phyloP scores from a whole-genome alignment of 108 stramenopile species.

The Fragilariopsis cylindrus region DNA sequence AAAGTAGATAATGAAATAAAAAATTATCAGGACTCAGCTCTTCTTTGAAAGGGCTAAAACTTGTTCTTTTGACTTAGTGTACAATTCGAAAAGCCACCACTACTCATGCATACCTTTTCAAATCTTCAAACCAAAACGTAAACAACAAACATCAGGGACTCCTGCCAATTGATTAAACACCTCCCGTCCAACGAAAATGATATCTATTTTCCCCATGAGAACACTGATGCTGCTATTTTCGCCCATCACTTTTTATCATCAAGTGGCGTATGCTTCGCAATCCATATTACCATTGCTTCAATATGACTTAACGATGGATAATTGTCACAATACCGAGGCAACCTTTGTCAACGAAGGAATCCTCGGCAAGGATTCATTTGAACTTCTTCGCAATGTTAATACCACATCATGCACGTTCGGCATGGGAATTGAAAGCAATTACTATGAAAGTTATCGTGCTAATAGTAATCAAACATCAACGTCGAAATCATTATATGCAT shows the following conservation, averaged over 20 bases:
- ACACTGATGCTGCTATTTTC: not conserved
- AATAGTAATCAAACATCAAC: not conserved
- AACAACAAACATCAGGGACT: no score
- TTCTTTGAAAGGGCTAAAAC: no score
- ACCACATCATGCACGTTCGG: conserved; percentile 19
- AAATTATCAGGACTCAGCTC: no score
- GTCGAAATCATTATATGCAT: not conserved
- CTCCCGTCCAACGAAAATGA: no score
- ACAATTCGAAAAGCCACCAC: no score
- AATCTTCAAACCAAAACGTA: no score
- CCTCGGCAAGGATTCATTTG: not conserved
- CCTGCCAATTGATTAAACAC: no score
- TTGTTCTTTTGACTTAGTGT: no score
- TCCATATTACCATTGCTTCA: conserved; percentile 13
- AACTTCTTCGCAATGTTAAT: conserved; percentile 6
- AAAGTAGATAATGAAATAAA: no score
- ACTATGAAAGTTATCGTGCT: not conserved
- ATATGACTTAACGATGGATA: conserved; percentile 15
- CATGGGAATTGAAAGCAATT: conserved; percentile 15
- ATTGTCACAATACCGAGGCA: not conserved
- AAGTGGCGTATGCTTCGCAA: not conserved
- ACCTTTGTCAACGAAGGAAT: conserved; percentile 8
- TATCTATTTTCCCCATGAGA: no score
- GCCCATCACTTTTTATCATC: not conserved
- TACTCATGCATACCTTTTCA: no score